A percentile compares a stretch with the other conserved stretches of the same genome.
These are phyloP conservation scores for Phaffomyces opuntiae DNA, from an alignment of 805 yeast genomes.

Conservation along the genomic window DNA sequence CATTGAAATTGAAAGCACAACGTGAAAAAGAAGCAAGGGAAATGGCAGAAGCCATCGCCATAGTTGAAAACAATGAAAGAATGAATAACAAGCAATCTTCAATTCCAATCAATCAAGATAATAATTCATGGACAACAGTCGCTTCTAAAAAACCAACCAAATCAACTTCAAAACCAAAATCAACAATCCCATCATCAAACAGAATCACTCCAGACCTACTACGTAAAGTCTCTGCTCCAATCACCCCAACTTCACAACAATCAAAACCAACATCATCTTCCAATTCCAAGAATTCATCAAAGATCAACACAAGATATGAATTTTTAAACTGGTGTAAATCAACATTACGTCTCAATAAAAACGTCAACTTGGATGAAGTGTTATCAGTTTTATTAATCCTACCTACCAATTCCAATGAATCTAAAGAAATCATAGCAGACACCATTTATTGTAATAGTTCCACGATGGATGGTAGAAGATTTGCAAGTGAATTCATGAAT, in stretches of 20 bases:
- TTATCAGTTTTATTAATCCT: constrained; percentile 73
- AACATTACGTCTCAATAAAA: constrained; percentile 60
- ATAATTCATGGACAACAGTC: constrained; percentile 36
- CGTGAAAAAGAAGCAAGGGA: constrained; percentile 4
- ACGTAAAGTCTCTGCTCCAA: constrained; percentile 31
- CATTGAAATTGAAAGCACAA: neutral
- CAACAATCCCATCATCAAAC: constrained; percentile 8
- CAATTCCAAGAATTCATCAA: neutral
- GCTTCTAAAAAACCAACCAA: constrained; percentile 16
- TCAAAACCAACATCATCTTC: constrained; percentile 3
- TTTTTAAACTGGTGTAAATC: constrained; percentile 68
- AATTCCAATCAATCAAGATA: neutral
- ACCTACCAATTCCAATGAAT: constrained; percentile 60
- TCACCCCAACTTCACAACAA: neutral
- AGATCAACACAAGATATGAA: constrained; percentile 40
- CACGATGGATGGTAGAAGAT: constrained; percentile 90
- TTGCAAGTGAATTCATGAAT: constrained; percentile 83
- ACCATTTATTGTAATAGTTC: constrained; percentile 84
- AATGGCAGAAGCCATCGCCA: constrained; percentile 19
- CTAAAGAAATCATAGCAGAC: constrained; percentile 83
- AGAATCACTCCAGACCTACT: constrained; percentile 27
- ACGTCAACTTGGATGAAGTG: constrained; percentile 73
- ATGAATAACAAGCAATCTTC: constrained; percentile 7
- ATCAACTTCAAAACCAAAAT: constrained; percentile 6
- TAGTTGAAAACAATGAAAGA: constrained; percentile 9